Evolutionary conservation across 2,329 filamentous ascomycete genomes (phyloP), one percentile per base, ranked within the genome.

Genomic region (Tolypocladium amazonense): DNA sequence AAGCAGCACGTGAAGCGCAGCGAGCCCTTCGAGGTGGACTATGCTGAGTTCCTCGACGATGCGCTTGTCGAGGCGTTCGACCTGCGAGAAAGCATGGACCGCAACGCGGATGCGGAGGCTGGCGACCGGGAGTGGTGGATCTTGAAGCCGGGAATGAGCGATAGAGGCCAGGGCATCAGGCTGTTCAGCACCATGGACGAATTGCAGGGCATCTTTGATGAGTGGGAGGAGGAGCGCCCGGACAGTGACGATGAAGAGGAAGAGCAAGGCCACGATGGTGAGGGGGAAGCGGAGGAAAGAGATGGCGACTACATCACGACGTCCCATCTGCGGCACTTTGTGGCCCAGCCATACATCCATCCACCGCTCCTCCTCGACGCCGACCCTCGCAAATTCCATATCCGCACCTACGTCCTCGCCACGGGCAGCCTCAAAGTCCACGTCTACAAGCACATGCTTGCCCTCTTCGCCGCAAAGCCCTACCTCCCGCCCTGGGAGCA

Each of bases 121-220:
- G 59, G 37, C 39, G 76, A 81, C 50, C 81, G 82, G 61, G 86
- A 95, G 71, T 99, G 93, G 93, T 99, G 94, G 94, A 97, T 99
- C 65, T 74, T 99, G 61, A 99, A 99, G 75, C 93, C 94, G 0
- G 89, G 93, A 11, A 97, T 99, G 94, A 96, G 91, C 72, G 94
- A 99, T 71, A 84, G 93, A 30, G 94, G 93, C 0, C 92, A 97
- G 71, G 94, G 94, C 1, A 97, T 99, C 60, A 79, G 90, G 45
- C 77, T 99, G 0, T 99, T 99, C 73, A 89, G 85, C 67, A 90
- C 86, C 2, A 89, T 94, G 77, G 86, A 88, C 59, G 87, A 96
- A 69, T 77, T 99, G n/a, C 88, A 88, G 62, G 81, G 71, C 18
- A 94, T 99, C 58, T 99, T 97, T 69, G 91, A 97, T 65, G 87